These are phyloP conservation scores for Brachypodium distachyon DNA, from an alignment of 202 grass and related monocot species.

Conservation along the genomic window DNA sequence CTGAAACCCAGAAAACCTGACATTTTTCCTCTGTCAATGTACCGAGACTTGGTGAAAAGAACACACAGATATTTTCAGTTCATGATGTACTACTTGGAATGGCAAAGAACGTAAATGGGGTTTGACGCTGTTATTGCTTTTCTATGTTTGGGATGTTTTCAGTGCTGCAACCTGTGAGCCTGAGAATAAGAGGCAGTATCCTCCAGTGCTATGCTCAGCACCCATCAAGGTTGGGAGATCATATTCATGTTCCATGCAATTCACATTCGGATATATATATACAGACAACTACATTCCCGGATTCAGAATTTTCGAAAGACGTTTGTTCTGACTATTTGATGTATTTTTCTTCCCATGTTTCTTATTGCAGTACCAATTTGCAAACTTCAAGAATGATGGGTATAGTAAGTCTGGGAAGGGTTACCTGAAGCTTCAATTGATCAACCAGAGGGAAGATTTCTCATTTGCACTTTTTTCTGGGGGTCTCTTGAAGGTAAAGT, in stretches of 20 bases:
- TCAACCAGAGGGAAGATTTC: conserved; percentile 88
- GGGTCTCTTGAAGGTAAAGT: conserved; percentile 44
- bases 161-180: conserved; percentile 18
- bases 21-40: not conserved
- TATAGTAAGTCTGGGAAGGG: conserved; percentile 59
- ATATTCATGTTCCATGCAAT: not conserved
- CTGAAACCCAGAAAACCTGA: not conserved
- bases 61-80: not conserved
- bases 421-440: conserved; percentile 67
- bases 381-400: conserved; percentile 45
- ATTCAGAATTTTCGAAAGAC: not conserved
- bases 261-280: not conserved
- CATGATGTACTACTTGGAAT: not conserved
- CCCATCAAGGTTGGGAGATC: conserved; percentile 53
- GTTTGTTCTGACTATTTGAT: not conserved
- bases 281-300: not conserved
- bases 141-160: not conserved
- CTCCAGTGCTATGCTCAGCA: conserved; percentile 58
- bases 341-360: not conserved
- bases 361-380: conserved; percentile 47
- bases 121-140: not conserved
- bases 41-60: not conserved
- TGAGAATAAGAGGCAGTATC: conserved; percentile 22
- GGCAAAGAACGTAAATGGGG: not conserved
- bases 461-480: conserved; percentile 76